These are phyloP conservation scores for Peronospora destructor DNA, from an alignment of 352 stramenopile genomes.

Conservation along the genomic window DNA sequence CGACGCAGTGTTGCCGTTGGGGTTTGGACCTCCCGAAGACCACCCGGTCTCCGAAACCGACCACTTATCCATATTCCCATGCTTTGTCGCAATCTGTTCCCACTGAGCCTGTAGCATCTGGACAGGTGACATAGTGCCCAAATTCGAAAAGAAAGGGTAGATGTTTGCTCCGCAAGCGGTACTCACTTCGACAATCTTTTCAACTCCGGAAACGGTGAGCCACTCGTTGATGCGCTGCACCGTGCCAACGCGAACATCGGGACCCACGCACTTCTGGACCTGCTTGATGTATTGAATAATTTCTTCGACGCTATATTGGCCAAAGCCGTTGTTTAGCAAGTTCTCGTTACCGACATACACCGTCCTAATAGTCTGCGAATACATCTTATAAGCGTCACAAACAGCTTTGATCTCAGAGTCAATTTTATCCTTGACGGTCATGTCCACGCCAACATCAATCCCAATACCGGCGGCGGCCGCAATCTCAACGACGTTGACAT, in stretches of 20 bases:
- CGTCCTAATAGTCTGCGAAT: slow-evolving; percentile 35
- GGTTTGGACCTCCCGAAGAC: slow-evolving; percentile 27
- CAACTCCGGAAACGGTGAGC: slow-evolving; percentile 22
- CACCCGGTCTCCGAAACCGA: slow-evolving; percentile 55
- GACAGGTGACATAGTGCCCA: slow-evolving; percentile 18
- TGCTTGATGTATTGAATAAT: slow-evolving; percentile 47
- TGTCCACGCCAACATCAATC: slow-evolving; percentile 56
- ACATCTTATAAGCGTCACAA: slow-evolving; percentile 36
- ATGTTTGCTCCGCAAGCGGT: slow-evolving; percentile 31
- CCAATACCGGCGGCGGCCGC: slow-evolving; percentile 39
- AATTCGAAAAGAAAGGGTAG: slow-evolving; percentile 42
- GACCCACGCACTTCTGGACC: slow-evolving; percentile 44
- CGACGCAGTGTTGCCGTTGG: slow-evolving; percentile 34
- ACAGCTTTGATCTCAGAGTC: slow-evolving; percentile 54
- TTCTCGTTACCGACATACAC: slow-evolving; percentile 77
- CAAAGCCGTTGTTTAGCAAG: slow-evolving; percentile 47
- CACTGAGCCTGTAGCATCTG: slow-evolving; percentile 52
- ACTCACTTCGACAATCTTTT: slow-evolving; percentile 17
- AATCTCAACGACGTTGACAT: slow-evolving; percentile 42
- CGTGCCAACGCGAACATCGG: slow-evolving; percentile 43
- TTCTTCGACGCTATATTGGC: slow-evolving; percentile 28
- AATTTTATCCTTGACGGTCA: slow-evolving; percentile 35
- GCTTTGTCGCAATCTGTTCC: slow-evolving; percentile 35
- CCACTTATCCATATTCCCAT: slow-evolving; percentile 25
- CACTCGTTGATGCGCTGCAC: slow-evolving; percentile 73